These are phyloP conservation scores for Carex parvula DNA, from an alignment of 176 grass and related monocot species.

Conservation along the genomic window DNA sequence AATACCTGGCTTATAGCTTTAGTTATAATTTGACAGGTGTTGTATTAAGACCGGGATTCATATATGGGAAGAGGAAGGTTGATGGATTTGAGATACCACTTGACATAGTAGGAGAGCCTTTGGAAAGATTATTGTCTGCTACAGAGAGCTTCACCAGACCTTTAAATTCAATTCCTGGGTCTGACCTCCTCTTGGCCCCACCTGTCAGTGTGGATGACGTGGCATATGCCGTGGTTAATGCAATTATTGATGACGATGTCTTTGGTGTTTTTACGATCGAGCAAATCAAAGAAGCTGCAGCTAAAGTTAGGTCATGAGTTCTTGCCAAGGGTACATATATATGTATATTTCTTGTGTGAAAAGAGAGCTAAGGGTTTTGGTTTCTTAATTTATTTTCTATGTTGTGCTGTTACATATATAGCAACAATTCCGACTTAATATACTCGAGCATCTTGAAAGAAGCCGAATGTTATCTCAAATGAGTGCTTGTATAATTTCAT, in stretches of 20 bases:
- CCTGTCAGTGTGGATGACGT: slow-evolving; percentile 95
- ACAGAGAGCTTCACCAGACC: slow-evolving; percentile 72
- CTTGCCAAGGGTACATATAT: neutral
- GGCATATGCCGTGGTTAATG: slow-evolving; percentile 66
- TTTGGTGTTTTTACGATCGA: slow-evolving; percentile 86
- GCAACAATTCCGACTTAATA: neutral
- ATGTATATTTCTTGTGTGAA: neutral
- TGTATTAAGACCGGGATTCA: slow-evolving; percentile 86
- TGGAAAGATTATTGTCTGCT: slow-evolving; percentile 59
- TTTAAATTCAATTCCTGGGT: slow-evolving; percentile 69
- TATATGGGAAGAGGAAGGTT: slow-evolving; percentile 88
- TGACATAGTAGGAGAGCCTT: slow-evolving; percentile 59
- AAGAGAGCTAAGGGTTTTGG: neutral
- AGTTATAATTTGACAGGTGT: slow-evolving; percentile 44
- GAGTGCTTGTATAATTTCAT: neutral
- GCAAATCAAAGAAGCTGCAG: slow-evolving; percentile 80
- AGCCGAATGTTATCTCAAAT: neutral
- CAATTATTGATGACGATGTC: slow-evolving; percentile 59
- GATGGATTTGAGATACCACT: slow-evolving; percentile 84
- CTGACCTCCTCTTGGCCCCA: slow-evolving; percentile 66
- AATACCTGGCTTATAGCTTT: neutral
- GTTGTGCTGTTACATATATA: neutral
- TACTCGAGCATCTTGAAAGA: neutral
- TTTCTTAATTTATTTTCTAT: neutral
- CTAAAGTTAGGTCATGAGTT: slow-evolving; percentile 45